Evolutionary conservation across 2,329 filamentous ascomycete species (phyloP).

Genomic region (Cladosporium sp.): DNA sequence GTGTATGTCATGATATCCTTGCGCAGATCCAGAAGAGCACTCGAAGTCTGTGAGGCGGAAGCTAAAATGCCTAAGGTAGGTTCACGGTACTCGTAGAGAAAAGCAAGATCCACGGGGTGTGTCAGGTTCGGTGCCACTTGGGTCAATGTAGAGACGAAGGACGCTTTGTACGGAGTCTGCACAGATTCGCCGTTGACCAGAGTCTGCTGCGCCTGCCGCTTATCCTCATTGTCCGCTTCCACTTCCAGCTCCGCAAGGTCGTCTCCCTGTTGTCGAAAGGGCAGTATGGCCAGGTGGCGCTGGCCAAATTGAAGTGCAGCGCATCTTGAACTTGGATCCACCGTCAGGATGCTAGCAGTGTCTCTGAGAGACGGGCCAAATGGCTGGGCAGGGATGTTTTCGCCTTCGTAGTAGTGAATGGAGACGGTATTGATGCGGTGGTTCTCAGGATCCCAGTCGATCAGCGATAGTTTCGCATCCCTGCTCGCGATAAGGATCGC

Average conservation of each 20-base stretch:
- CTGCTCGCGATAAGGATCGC: slow-evolving; percentile 76
- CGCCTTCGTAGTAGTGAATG: slow-evolving; percentile 96
- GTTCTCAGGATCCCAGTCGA: slow-evolving; percentile 85
- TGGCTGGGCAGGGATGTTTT: slow-evolving; percentile 57
- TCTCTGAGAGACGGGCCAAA: slow-evolving; percentile 72
- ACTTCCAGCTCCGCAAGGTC: slow-evolving; percentile 72
- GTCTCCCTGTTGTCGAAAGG: slow-evolving; percentile 79
- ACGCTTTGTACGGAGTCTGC: slow-evolving; percentile 71
- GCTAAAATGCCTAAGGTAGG: slow-evolving; percentile 94
- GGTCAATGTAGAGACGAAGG: slow-evolving; percentile 87
- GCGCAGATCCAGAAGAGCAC: slow-evolving; percentile 64
- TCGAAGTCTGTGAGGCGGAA: slow-evolving; percentile 66
- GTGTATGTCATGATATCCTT: slow-evolving; percentile 85
- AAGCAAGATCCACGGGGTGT: slow-evolving; percentile 84
- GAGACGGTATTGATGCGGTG: slow-evolving; percentile 79
- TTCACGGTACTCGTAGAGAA: slow-evolving; percentile 94
- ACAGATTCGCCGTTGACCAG: slow-evolving; percentile 30
- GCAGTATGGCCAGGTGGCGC: slow-evolving; percentile 84
- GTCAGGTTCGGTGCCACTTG: slow-evolving; percentile 80
- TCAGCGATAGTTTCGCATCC: slow-evolving; percentile 85
- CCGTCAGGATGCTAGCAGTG: slow-evolving; percentile 73
- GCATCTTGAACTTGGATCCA: slow-evolving; percentile 88
- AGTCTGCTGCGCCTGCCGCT: slow-evolving; percentile 22
- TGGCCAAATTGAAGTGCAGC: slow-evolving; percentile 88
- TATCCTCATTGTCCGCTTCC: slow-evolving; percentile 67